Evolutionary conservation across 1,139 yeast genomes (phyloP), one percentile per base, ranked within the genome.

Genomic region (Suhomyces guaymorum): DNA sequence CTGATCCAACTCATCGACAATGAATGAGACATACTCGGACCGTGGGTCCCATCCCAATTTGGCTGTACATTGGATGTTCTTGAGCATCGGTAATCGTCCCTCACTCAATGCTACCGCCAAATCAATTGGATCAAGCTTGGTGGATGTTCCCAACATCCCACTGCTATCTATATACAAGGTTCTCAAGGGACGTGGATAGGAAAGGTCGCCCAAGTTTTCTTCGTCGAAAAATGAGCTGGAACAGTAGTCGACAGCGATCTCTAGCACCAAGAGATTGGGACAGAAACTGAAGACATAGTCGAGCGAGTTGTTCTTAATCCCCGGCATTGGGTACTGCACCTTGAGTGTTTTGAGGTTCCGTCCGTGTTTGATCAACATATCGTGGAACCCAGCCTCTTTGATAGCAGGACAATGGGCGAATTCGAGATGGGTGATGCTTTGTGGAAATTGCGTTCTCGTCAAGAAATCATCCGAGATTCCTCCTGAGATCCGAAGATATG

Each of bases 281-380:
- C 97, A 90, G 52, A 78, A 78, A 17, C 73, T 61, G 47, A 90
- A 82, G 1, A 86, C 74, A 30, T 73, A 67, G 57, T 92, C 97
- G 46, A 89, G 65, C 0, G 96, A 80, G 43, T 78, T 75, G 7
- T 75, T 79, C 26, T 74, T 70, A 23, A 92, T 63, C 3, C 82
- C 79, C 0, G 96, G 97, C 90, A 92, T 80, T 2, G 97, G 97
- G 52, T 86, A 92, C 41, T 80, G 80, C 9, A 89, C 80, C 35
- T 80, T 74, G 19, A 92, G 61, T 12, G 76, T 70, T 21, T 66
- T 74, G 35, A 92, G 61, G 41, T 80, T 75, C 12, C 66, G 66
- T 0, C 97, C 97, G 29, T 84, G 71, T 35, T 76, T 73, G 22
- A 69, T 63, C 16, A 88, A 60, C 38, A 90, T 62, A 24, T 73